Conservation (phyloP, 345 rosid species). For the Pseudoturritis turrita region DNA sequence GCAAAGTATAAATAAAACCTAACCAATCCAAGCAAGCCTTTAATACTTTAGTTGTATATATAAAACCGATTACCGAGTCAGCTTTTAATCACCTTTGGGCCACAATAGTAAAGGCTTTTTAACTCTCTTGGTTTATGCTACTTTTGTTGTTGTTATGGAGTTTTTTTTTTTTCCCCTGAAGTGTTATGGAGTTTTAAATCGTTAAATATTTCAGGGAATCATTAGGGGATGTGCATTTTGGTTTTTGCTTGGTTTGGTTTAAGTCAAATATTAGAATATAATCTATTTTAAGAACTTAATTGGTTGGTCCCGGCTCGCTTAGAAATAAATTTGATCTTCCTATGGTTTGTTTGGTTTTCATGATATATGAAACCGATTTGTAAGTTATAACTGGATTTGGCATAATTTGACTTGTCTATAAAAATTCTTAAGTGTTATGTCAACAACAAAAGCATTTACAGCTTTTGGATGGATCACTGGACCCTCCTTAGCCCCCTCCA, state of each 20-base stretch:
- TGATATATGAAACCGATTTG: too few relatives aligned
- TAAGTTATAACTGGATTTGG: not conserved
- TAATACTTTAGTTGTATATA: not conserved
- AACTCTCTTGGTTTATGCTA: not conserved
- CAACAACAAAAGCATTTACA: not conserved
- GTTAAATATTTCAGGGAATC: not conserved
- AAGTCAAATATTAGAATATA: too few relatives aligned
- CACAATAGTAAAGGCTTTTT: not conserved
- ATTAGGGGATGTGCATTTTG: not conserved
- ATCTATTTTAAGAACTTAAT: not conserved
- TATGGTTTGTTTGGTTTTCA: not conserved
- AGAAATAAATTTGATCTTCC: not conserved
- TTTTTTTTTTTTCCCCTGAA: too few relatives aligned
- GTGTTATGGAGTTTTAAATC: not conserved
- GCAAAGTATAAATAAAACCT: not conserved
- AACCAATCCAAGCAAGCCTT: not conserved
- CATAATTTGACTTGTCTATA: not conserved
- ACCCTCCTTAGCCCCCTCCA: not conserved
- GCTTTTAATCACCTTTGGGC: constrained; percentile 15
- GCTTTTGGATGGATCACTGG: not conserved
- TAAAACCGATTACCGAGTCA: not conserved
- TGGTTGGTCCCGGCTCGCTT: not conserved
- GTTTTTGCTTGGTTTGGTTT: not conserved
- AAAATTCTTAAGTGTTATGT: not conserved
- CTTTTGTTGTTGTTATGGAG: not conserved